These are phyloP conservation scores for Cutaneotrichosporon sp. DNA, from an alignment of 1,284 basidiomycete genomes.

Conservation along the genomic window DNA sequence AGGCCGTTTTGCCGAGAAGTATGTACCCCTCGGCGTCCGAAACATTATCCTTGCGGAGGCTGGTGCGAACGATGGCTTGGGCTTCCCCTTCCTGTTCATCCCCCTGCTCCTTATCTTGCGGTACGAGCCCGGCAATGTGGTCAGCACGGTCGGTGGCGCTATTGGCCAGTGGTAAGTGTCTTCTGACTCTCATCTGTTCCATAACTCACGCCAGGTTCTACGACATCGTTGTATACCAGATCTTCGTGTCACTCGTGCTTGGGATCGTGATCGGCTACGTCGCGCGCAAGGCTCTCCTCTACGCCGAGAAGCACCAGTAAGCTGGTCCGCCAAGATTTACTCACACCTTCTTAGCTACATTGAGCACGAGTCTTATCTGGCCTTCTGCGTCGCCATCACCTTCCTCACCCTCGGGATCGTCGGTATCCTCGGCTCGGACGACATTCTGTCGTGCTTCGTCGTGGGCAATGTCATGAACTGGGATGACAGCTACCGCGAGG, in stretches of 20 bases:
- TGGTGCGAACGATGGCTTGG: conserved; percentile 69
- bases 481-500: conserved; percentile 55
- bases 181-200: not conserved
- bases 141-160: conserved; percentile 59
- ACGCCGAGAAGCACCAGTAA: conserved; percentile 38
- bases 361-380: conserved; percentile 52
- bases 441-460: conserved; percentile 63
- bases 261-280: conserved; percentile 73
- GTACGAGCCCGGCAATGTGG: conserved; percentile 49
- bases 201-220: conserved; percentile 39
- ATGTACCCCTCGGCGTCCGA: conserved; percentile 49
- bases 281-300: conserved; percentile 42
- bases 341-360: conserved; percentile 33
- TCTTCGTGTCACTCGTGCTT: conserved; percentile 72
- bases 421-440: conserved; percentile 84
- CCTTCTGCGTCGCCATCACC: conserved; percentile 51
- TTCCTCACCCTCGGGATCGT: conserved; percentile 76
- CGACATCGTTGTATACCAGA: conserved; percentile 50
- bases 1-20: conserved; percentile 49
- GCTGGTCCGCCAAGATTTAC: conserved; percentile 51
- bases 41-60: conserved; percentile 52
- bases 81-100: conserved; percentile 92
- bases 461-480: conserved; percentile 51
- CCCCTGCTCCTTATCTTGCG: conserved; percentile 80
- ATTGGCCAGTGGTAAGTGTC: conserved; percentile 62